A percentile compares a stretch with the other conserved stretches of the same genome.
phyloP scores from a whole-genome alignment of 2,329 filamentous ascomycete genomes.

The Aspergillus brunneoviolaceus region DNA sequence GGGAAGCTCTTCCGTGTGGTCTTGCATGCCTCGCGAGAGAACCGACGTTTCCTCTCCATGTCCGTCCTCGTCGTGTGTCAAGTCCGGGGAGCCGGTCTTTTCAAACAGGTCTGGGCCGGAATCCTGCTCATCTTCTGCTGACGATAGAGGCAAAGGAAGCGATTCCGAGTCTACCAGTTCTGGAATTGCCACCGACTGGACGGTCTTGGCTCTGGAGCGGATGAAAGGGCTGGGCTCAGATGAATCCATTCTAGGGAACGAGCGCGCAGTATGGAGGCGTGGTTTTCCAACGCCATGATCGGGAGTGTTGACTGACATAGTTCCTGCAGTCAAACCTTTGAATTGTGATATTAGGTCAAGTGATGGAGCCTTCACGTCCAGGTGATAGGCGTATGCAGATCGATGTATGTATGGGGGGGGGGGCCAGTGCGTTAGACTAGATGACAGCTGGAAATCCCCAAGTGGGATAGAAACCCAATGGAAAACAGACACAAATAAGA shows the following conservation, averaged over 20 bases:
- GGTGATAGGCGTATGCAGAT: slow-evolving; percentile 33
- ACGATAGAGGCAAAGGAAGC: slow-evolving; percentile 22
- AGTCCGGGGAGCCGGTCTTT: slow-evolving; percentile 38
- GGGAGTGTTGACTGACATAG: slow-evolving; percentile 28
- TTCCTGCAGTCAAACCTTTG: not conserved
- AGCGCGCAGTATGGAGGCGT: slow-evolving; percentile 28
- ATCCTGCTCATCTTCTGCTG: slow-evolving; percentile 26
- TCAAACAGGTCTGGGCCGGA: slow-evolving; percentile 46
- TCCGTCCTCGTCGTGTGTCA: slow-evolving; percentile 29
- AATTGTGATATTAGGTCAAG: slow-evolving; percentile 9
- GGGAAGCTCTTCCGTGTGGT: slow-evolving; percentile 83
- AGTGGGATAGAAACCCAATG: not conserved
- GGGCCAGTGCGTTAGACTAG: slow-evolving; percentile 1
- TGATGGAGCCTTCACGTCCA: slow-evolving; percentile 22
- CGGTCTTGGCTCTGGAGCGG: slow-evolving; percentile 27
- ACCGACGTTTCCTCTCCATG: slow-evolving; percentile 36
- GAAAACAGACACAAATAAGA: not conserved
- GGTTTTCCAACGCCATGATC: slow-evolving; percentile 26
- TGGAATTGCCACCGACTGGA: slow-evolving; percentile 24
- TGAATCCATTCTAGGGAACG: slow-evolving; percentile 36
- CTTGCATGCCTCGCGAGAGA: slow-evolving; percentile 47
- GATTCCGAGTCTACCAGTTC: slow-evolving; percentile 27
- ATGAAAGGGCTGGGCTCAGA: slow-evolving; percentile 24
- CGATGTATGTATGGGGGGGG: slow-evolving; percentile 7
- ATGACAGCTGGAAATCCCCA: slow-evolving; percentile 3